These are phyloP conservation scores for Bryoerythrophyllum caledonicum DNA, from an alignment of 225 moss, liverwort and hornwort species.

Conservation along the genomic window DNA sequence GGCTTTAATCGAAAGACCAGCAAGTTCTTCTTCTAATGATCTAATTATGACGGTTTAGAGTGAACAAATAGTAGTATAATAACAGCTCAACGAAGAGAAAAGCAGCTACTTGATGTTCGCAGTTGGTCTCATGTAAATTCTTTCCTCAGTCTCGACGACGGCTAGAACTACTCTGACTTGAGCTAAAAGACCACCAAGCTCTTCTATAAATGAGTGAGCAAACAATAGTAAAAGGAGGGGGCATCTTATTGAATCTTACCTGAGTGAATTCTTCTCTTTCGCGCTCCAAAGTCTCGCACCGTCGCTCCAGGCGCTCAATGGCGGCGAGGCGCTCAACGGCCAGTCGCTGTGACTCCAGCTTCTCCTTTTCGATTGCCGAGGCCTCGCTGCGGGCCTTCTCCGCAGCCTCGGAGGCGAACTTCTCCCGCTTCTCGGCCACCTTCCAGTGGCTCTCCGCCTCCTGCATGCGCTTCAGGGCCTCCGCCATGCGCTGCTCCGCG, in stretches of 20 bases:
- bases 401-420: constrained; percentile 52
- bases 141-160: too few species aligned
- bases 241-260: constrained; percentile 8
- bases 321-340: constrained; percentile 48
- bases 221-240: too few species aligned
- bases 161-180: too few species aligned
- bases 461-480: constrained; percentile 53
- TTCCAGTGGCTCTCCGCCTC: constrained; percentile 63
- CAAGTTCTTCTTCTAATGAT: too few species aligned
- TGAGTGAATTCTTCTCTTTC: constrained; percentile 53
- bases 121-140: too few species aligned
- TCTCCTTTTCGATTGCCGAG: constrained; percentile 51
- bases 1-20: too few species aligned
- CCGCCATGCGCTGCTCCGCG: constrained; percentile 59
- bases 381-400: constrained; percentile 65
- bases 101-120: too few species aligned
- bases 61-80: too few species aligned
- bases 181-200: too few species aligned
- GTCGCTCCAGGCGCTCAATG: constrained; percentile 61
- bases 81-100: too few species aligned
- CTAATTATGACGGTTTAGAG: too few species aligned
- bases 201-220: too few species aligned
- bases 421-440: constrained; percentile 51
- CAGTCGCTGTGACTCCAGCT: constrained; percentile 67
- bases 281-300: constrained; percentile 54